Conservation (phyloP, 148 eudicot genomes). For the Heliamphora exappendiculata region DNA sequence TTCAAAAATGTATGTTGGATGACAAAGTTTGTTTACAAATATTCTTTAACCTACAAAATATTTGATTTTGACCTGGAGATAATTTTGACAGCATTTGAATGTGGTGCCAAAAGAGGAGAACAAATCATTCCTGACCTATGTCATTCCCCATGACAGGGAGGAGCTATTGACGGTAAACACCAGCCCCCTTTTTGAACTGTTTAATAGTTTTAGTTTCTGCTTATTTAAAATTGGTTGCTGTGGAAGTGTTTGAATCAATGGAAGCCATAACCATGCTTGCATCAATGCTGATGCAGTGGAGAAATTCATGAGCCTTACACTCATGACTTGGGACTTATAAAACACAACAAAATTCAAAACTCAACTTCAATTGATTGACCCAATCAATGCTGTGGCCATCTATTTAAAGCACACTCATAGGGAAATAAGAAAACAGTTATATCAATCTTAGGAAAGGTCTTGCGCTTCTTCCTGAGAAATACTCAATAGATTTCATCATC, state of each 20-base stretch:
- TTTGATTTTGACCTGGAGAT: conserved; percentile 5
- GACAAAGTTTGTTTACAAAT: not conserved
- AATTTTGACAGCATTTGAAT: conserved; percentile 47
- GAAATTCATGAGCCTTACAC: no score
- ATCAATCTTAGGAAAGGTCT: not conserved
- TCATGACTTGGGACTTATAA: not conserved
- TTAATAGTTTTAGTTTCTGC: not conserved
- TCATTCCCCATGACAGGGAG: conserved; percentile 70
- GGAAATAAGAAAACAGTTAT: not conserved
- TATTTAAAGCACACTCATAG: not conserved
- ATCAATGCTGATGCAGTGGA: not conserved
- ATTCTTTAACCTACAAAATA: not conserved
- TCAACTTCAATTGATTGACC: not conserved
- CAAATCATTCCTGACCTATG: conserved; percentile 60
- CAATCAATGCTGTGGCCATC: not conserved
- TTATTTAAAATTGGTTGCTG: not conserved
- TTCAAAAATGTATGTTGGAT: conserved; percentile 50
- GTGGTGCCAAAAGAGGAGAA: conserved; percentile 70
- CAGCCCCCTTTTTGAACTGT: not conserved
- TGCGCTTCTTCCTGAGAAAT: not conserved
- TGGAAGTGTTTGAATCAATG: not conserved
- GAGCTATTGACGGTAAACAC: conserved; percentile 48
- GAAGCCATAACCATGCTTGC: conserved; percentile 4
- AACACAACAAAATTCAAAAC: not conserved
- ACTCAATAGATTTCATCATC: not conserved